Conservation (phyloP, 2,329 filamentous ascomycete genomes). For the Penicillium sp. region DNA sequence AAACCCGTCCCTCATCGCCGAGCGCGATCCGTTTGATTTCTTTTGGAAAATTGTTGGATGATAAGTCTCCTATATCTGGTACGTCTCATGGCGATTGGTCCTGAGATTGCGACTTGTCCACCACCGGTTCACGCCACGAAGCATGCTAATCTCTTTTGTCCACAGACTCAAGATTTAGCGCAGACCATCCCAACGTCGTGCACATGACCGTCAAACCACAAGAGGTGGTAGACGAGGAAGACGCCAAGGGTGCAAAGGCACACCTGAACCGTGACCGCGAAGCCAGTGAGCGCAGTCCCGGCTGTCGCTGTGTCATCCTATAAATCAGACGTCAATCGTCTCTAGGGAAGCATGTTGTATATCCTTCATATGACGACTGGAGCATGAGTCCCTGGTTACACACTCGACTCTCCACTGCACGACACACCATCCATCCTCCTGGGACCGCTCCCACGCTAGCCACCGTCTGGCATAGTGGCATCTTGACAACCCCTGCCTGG, state of each 20-base stretch:
- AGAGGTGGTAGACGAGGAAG: slow-evolving; percentile 79
- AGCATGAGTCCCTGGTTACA: not conserved
- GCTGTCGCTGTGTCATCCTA: slow-evolving; percentile 68
- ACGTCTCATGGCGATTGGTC: slow-evolving; percentile 39
- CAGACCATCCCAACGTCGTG: slow-evolving; percentile 78
- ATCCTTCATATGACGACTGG: not conserved
- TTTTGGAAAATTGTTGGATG: slow-evolving; percentile 87
- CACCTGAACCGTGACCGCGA: slow-evolving; percentile 56
- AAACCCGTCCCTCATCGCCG: slow-evolving; percentile 79
- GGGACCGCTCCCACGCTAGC: not conserved
- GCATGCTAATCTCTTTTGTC: not conserved
- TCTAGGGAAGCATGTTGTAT: not conserved
- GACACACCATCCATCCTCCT: not conserved
- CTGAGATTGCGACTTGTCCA: not conserved
- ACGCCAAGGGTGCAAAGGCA: slow-evolving; percentile 67
- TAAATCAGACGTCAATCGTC: slow-evolving; percentile 34
- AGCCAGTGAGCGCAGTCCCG: slow-evolving; percentile 59
- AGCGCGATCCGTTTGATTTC: slow-evolving; percentile 89
- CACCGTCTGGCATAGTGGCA: slow-evolving; percentile 12
- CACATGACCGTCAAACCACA: slow-evolving; percentile 92
- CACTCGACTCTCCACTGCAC: not conserved
- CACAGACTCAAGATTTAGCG: slow-evolving; percentile 77
- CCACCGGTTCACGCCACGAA: not conserved
- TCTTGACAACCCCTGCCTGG: slow-evolving; percentile 19
- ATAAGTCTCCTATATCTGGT: slow-evolving; percentile 85